These are phyloP conservation scores for Diaporthe longicolla DNA, from an alignment of 2,329 filamentous ascomycete genomes.

Conservation along the genomic window DNA sequence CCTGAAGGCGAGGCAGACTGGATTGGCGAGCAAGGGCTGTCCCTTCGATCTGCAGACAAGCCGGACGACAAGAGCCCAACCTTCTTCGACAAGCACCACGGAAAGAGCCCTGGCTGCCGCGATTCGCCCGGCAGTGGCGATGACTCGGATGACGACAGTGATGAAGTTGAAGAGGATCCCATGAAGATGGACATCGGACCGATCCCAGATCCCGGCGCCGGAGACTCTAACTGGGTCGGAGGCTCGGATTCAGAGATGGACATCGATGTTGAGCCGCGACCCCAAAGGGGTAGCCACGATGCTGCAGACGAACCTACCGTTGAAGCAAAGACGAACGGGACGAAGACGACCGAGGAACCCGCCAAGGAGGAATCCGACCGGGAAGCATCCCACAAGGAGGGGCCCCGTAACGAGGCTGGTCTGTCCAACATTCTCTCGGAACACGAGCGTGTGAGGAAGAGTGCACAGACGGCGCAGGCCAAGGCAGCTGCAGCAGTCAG, in stretches of 20 bases:
- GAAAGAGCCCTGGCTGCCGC: conserved; percentile 8
- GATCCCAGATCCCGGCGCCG: conserved; percentile 31
- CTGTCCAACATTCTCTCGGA: conserved; percentile 25
- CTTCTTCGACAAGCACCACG: conserved; percentile 26
- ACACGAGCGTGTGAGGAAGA: conserved; percentile 34
- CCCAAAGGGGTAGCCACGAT: not conserved
- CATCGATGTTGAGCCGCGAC: not conserved
- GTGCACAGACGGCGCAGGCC: conserved; percentile 37
- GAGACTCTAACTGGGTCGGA: conserved; percentile 38
- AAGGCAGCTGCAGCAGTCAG: conserved; percentile 39
- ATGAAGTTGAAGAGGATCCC: conserved; percentile 34
- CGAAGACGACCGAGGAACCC: not conserved
- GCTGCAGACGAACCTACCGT: not conserved
- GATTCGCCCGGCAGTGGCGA: conserved; percentile 20
- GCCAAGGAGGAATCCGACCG: not conserved
- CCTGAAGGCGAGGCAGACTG: conserved; percentile 30
- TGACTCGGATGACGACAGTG: conserved; percentile 18
- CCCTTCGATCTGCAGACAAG: conserved; percentile 36
- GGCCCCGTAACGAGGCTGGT: not conserved
- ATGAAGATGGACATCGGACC: conserved; percentile 40
- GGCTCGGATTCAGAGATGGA: conserved; percentile 29
- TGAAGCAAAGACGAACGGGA: not conserved
- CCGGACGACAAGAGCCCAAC: conserved; percentile 38
- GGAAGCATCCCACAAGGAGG: not conserved
- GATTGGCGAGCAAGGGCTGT: conserved; percentile 29